Evolutionary conservation across 164 flowering plant genomes (phyloP), one percentile per base, ranked within the genome.

Genomic region (Annona squamosa): DNA sequence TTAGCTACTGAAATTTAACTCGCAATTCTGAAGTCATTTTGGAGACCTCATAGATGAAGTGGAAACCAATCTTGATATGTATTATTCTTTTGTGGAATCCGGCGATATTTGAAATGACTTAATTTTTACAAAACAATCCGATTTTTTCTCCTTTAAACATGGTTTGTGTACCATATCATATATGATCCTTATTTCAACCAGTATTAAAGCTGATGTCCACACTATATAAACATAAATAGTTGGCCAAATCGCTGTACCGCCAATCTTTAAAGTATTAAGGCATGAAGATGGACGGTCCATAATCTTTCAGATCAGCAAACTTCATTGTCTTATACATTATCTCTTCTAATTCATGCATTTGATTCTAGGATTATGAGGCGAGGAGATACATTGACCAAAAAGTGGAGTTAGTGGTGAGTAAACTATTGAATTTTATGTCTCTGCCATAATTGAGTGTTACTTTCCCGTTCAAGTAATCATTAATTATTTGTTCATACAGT

Each of bases 341-440:
- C n/a, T 70, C n/a, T 70, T 16, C 61, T 9, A 57, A 1, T 46
- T 59, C 1, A 17, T 9, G 42, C 41, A 2, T 43, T 43, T 71
- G 16, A 10, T 76, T 67, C 47, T 48, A 94, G 99, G 97, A 92
- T 87, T 81, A 77, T 75, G 89, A 83, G 71, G 97, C 97, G 17
- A 85, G 91, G 75, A 82, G 83, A 68, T 85, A 72, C 74, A 93
- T 93, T 78, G 80, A 84, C 77, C 94, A 95, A 82, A 87, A 84
- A 67, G 97, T 95, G 81, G 88, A 91, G 87, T 87, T 95, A 48
- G 63, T 41, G 86, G 99, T 94, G 79, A 63, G 63, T 6, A 3
- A 9, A 19, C 5, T 46, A 26, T 12, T 62, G 2, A 2, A 0
- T 47, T 45, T 46, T 63, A 18, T 44, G 37, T 4, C 5, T 63